phyloP scores from a whole-genome alignment of 2,329 filamentous ascomycete genomes.

The Microcyclospora pomicola region DNA sequence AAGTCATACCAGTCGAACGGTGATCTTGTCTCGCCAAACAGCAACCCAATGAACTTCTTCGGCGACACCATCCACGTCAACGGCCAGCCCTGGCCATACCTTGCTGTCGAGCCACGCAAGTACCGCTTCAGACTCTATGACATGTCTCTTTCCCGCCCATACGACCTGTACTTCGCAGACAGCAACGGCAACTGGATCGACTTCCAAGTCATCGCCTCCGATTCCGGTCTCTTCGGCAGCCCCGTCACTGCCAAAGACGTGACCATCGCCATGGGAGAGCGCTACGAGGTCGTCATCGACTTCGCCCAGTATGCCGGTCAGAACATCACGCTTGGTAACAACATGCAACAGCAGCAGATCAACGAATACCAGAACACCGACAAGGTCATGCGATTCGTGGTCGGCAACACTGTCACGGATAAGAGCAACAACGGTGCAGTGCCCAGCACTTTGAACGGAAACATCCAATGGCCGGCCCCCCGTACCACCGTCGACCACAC shows the following conservation, averaged over 20 bases:
- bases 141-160: slow-evolving; percentile 35
- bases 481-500: slow-evolving; percentile 28
- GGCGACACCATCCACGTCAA: slow-evolving; percentile 47
- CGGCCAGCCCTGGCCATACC: slow-evolving; percentile 44
- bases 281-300: slow-evolving; percentile 45
- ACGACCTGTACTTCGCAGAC: slow-evolving; percentile 34
- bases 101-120: slow-evolving; percentile 46
- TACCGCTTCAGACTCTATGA: slow-evolving; percentile 45
- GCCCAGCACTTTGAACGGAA: slow-evolving; percentile 20
- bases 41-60: slow-evolving; percentile 36
- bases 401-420: slow-evolving; percentile 29
- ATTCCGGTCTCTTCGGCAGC: slow-evolving; percentile 36
- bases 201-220: slow-evolving; percentile 42
- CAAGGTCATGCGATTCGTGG: slow-evolving; percentile 40
- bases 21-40: slow-evolving; percentile 30
- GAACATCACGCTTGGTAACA: slow-evolving; percentile 24
- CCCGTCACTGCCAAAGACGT: slow-evolving; percentile 32
- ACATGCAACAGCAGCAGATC: slow-evolving; percentile 20
- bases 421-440: slow-evolving; percentile 26
- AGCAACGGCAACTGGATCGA: slow-evolving; percentile 25
- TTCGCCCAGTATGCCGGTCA: slow-evolving; percentile 37
- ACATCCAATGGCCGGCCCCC: slow-evolving; percentile 21
- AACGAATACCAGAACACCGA: slow-evolving; percentile 40
- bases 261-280: slow-evolving; percentile 41
- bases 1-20: slow-evolving; percentile 41